A percentile compares a stretch with the other conserved stretches of the same genome.
Evolutionary conservation across 1,284 basidiomycete genomes (phyloP).

Genomic region (Sphagnurus paluster): DNA sequence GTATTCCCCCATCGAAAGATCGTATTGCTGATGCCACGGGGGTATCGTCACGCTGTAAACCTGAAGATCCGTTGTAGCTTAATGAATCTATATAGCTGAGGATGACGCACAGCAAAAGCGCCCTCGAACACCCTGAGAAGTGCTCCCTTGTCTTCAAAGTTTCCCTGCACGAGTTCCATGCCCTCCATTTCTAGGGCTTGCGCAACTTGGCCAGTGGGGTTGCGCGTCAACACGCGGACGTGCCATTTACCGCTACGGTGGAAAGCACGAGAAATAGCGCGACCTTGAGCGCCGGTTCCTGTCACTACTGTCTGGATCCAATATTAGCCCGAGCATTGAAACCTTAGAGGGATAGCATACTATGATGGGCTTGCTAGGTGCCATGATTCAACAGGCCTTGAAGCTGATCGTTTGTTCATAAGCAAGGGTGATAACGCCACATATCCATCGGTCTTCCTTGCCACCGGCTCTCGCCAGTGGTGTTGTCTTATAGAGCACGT

Average conservation of each 20-base stretch:
- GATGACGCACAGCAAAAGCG: conserved; percentile 10
- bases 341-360: background rate
- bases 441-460: background rate
- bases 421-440: background rate
- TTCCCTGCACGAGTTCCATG: conserved; percentile 13
- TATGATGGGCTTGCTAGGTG: conserved; percentile 13
- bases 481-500: no score
- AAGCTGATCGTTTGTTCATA: background rate
- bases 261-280: conserved; percentile 14
- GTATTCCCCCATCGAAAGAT: conserved; percentile 12
- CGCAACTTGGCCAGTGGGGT: conserved; percentile 10
- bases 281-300: conserved; percentile 16
- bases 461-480: no score
- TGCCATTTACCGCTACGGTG: conserved; percentile 17
- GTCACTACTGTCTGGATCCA: conserved; percentile 12
- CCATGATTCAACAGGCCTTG: conserved; percentile 2
- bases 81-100: background rate
- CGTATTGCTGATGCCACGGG: conserved; percentile 15
- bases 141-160: conserved; percentile 13
- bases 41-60: conserved; percentile 20
- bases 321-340: background rate
- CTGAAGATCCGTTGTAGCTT: background rate
- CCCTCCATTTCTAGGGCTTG: conserved; percentile 8
- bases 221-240: conserved; percentile 17
- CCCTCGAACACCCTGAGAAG: conserved; percentile 15